phyloP scores from a whole-genome alignment of 352 stramenopile genomes.

The Globisporangium abappressorium region DNA sequence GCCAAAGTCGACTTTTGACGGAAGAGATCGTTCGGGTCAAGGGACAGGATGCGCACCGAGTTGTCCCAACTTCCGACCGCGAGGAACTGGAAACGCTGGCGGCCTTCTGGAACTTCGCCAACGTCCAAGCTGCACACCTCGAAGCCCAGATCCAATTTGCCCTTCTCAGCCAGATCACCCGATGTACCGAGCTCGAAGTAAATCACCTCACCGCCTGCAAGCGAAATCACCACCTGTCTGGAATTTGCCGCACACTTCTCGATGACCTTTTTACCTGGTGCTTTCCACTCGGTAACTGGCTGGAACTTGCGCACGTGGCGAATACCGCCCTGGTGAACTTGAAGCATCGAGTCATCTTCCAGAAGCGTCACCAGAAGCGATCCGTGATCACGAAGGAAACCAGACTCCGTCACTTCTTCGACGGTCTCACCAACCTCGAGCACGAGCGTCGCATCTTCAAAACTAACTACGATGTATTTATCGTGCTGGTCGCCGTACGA shows the following conservation, averaged over 20 bases:
- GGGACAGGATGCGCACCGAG: conserved; percentile 91
- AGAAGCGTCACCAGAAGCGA: conserved; percentile 95
- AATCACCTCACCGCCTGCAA: conserved; percentile 95
- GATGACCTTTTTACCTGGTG: conserved; percentile 97
- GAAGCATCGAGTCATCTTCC: conserved; percentile 94
- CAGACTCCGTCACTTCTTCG: conserved; percentile 95
- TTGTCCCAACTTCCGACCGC: conserved; percentile 94
- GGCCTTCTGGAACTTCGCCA: conserved; percentile 91
- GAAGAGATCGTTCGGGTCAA: conserved; percentile 92
- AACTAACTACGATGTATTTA: conserved; percentile 99
- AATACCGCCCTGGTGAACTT: conserved; percentile 95
- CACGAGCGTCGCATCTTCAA: conserved; percentile 98
- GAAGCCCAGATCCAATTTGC: conserved; percentile 93
- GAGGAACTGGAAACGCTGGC: conserved; percentile 94
- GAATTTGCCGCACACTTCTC: conserved; percentile 96
- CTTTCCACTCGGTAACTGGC: conserved; percentile 96
- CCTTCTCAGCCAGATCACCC: conserved; percentile 93
- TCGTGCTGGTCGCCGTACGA: conserved; percentile 67
- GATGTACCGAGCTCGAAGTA: conserved; percentile 97
- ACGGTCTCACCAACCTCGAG: conserved; percentile 97
- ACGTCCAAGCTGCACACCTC: conserved; percentile 98
- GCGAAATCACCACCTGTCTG: conserved; percentile 95
- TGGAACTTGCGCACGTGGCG: conserved; percentile 94
- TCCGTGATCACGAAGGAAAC: conserved; percentile 93
- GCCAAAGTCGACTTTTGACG: conserved; percentile 81